These are phyloP conservation scores for Globisporangium cylindrosporum DNA, from an alignment of 352 stramenopile species.

Conservation along the genomic window DNA sequence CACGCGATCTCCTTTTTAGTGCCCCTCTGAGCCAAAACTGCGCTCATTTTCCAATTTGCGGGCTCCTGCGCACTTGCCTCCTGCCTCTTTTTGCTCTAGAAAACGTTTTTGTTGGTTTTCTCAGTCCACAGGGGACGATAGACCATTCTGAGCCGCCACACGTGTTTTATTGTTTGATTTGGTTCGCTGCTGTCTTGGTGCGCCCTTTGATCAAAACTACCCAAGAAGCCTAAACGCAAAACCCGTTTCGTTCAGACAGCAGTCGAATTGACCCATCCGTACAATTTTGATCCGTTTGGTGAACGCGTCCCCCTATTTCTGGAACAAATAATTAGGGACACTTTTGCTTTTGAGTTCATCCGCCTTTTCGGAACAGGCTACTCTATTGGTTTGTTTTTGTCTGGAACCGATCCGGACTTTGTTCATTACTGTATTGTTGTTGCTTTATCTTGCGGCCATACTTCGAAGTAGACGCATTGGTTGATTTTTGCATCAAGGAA, in stretches of 20 bases:
- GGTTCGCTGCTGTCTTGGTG: too few species aligned
- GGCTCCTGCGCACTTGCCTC: neutral
- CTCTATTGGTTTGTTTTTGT: constrained; percentile 2
- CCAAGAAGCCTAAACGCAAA: neutral
- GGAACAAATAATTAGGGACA: too few species aligned
- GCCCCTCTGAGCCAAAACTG: too few species aligned
- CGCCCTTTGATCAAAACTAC: neutral
- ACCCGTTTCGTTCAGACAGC: neutral
- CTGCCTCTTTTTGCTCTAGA: neutral
- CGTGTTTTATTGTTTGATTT: neutral
- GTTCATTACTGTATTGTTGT: neutral
- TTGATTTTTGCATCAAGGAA: too few species aligned
- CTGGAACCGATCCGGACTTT: constrained; percentile 5
- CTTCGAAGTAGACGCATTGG: too few species aligned
- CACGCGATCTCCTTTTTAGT: too few species aligned
- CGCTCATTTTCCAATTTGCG: neutral
- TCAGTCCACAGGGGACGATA: neutral
- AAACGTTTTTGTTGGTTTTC: neutral
- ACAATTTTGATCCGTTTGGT: too few species aligned
- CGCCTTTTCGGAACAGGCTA: neutral
- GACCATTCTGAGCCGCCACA: neutral
- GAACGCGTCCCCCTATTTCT: too few species aligned
- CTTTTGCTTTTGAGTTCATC: too few species aligned
- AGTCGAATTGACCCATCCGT: too few species aligned
- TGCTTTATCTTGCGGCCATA: too few species aligned